Evolutionary conservation across 2,329 filamentous ascomycete genomes (phyloP), one percentile per base, ranked within the genome.

Genomic region (Cladosporium cucumerinum): DNA sequence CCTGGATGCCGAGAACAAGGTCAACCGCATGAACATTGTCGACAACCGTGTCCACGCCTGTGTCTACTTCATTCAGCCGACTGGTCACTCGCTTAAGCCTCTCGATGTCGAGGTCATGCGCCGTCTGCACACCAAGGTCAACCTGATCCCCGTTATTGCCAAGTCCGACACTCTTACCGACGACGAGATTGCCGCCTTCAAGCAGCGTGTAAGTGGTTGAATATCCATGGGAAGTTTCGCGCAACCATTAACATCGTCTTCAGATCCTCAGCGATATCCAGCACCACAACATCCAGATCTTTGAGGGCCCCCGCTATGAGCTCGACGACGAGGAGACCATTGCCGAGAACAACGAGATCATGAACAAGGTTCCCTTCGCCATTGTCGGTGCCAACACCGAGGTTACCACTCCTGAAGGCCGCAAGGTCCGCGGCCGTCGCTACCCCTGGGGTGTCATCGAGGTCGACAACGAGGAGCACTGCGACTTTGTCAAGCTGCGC

Each of bases 381-480:
- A 93, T 99, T 72, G 95, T 99, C 69, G 95, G 95, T 82, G 94
- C 95, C 72, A 98, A 96, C 79, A 89, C 91, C 73, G 95, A 99
- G 82, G 93, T 99, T 73, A 89, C 88, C 70, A 95, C 90, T 68
- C 85, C 91, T 66, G 94, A 98, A 77, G 95, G 95, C 67, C 93
- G 94, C 78, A 95, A 95, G 81, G 93, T 98, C 72, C 93, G 95
- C 74, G 95, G 95, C 70, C 94, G 95, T 82, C 87, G 91, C 73
- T 98, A 98, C 82, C 95, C 95, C 18, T 99, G 95, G 95, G 95
- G 95, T 82, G 88, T 95, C 74, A 97, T 99, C 71, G 95, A 99
- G 82, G 95, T 99, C 69, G 95, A 99, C 82, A 99, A 99, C 79
- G 95, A 99, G 86, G 95, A 99, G 81, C 95, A 99, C 85, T 99